A percentile compares a stretch with the other conserved stretches of the same genome.
These are phyloP conservation scores for Colletotrichum sansevieriae DNA, from an alignment of 2,329 filamentous ascomycete genomes.

Conservation along the genomic window DNA sequence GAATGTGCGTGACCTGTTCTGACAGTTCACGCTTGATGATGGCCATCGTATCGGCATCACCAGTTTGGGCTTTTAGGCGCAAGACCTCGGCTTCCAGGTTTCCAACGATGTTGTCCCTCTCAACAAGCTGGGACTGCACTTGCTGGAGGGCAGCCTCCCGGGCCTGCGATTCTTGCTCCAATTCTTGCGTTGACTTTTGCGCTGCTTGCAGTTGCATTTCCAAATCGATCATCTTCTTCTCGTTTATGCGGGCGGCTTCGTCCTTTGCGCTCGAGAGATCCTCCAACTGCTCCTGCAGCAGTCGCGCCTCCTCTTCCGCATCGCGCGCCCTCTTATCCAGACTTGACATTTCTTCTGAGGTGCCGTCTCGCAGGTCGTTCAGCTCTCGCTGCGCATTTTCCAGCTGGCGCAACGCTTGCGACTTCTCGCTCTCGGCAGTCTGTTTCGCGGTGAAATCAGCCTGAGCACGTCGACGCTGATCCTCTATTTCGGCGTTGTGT, in stretches of 20 bases:
- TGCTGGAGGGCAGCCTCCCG: conserved; percentile 69
- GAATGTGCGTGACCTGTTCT: conserved; percentile 93
- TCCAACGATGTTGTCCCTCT: conserved; percentile 79
- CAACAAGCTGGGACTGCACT: conserved; percentile 74
- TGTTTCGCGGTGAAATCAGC: conserved; percentile 81
- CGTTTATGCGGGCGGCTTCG: conserved; percentile 74
- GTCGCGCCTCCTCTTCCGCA: conserved; percentile 77
- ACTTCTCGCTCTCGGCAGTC: conserved; percentile 68
- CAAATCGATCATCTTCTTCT: conserved; percentile 68
- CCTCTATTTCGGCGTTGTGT: conserved; percentile 86
- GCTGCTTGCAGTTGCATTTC: conserved; percentile 63
- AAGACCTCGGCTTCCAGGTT: conserved; percentile 86
- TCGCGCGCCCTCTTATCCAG: conserved; percentile 79
- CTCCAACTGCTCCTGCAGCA: conserved; percentile 84
- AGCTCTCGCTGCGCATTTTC: conserved; percentile 66
- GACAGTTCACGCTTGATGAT: conserved; percentile 90
- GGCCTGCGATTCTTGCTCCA: conserved; percentile 69
- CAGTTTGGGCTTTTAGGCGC: conserved; percentile 85
- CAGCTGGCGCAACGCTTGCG: conserved; percentile 62
- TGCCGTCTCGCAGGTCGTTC: conserved; percentile 62
- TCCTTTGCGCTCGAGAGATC: conserved; percentile 75
- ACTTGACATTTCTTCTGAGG: conserved; percentile 70
- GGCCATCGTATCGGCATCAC: conserved; percentile 85
- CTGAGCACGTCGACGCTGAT: conserved; percentile 84
- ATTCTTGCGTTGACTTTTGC: conserved; percentile 65